A percentile compares a stretch with the other conserved stretches of the same genome.
Evolutionary conservation across 306 rosid genomes (phyloP).

Genomic region (Castanopsis chinensis): DNA sequence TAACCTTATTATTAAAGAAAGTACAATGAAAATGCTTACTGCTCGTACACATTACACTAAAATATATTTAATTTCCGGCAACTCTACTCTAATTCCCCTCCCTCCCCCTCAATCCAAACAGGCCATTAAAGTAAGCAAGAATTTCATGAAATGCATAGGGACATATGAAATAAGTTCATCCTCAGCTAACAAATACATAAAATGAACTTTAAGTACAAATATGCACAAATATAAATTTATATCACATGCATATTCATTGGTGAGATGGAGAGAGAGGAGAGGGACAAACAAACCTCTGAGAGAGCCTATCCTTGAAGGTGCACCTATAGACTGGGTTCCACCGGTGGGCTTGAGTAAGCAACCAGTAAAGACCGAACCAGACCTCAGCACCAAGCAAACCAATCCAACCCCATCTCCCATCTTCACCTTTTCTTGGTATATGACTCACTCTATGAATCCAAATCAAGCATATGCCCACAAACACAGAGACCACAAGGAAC

Average conservation of each 20-base stretch:
- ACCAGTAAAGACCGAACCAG: constrained; percentile 84
- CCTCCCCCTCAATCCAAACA: no score
- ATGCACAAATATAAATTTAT: no score
- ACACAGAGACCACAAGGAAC: constrained; percentile 42
- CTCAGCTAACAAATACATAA: no score
- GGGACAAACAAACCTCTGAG: constrained; percentile 44
- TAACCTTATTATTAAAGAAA: no score
- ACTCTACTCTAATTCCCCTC: no score
- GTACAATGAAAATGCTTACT: no score
- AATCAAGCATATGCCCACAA: constrained; percentile 55
- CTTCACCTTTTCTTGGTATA: constrained; percentile 27
- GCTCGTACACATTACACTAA: no score
- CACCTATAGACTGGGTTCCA: constrained; percentile 59
- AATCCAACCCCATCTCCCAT: constrained; percentile 53
- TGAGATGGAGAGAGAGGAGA: background rate
- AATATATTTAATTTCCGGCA: no score
- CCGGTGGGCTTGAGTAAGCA: constrained; percentile 60
- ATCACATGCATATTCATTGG: background rate
- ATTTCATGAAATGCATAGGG: no score
- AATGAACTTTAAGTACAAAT: no score
- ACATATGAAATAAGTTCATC: no score
- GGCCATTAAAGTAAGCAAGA: no score
- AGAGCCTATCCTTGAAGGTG: constrained; percentile 57
- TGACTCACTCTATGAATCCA: constrained; percentile 60
- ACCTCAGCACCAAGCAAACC: constrained; percentile 63